Evolutionary conservation across 2,329 filamentous ascomycete species (phyloP).

Genomic region (Apiospora marii): DNA sequence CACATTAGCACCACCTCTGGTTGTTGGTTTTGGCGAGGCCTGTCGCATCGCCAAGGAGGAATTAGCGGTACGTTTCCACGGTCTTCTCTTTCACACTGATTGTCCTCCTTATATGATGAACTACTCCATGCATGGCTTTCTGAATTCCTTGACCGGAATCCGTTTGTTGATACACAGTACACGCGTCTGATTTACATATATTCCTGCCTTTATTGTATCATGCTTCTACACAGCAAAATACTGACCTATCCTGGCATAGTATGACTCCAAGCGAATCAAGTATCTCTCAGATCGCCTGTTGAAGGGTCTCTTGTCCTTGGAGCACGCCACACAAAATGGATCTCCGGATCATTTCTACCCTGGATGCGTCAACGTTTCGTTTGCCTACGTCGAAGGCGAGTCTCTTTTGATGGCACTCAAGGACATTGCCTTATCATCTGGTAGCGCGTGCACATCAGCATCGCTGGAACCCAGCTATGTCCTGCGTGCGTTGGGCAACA

Average conservation of each 20-base stretch:
- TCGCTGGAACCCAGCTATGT: slow-evolving; percentile 98
- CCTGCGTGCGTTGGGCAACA: slow-evolving; percentile 90
- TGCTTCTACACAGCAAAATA: background rate
- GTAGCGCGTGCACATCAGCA: slow-evolving; percentile 95
- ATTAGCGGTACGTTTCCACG: slow-evolving; percentile 74
- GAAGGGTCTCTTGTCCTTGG: slow-evolving; percentile 83
- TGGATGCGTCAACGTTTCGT: slow-evolving; percentile 97
- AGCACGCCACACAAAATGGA: slow-evolving; percentile 93
- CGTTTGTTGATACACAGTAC: slow-evolving; percentile 71
- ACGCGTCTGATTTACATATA: slow-evolving; percentile 62
- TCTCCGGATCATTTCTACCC: slow-evolving; percentile 86
- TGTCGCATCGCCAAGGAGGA: slow-evolving; percentile 92
- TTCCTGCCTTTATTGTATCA: background rate
- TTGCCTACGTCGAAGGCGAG: slow-evolving; percentile 97
- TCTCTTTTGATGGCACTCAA: slow-evolving; percentile 98
- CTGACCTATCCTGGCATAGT: slow-evolving; percentile 62
- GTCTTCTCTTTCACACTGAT: slow-evolving; percentile 26
- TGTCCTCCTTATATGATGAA: slow-evolving; percentile 71
- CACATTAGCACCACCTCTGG: slow-evolving; percentile 86
- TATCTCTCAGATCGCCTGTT: slow-evolving; percentile 83
- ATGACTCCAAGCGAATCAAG: slow-evolving; percentile 87
- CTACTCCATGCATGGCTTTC: slow-evolving; percentile 91
- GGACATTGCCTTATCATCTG: slow-evolving; percentile 95
- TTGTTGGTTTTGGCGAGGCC: slow-evolving; percentile 94
- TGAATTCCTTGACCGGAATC: slow-evolving; percentile 73